Percentiles rank a stretch among this genome's conserved stretches.
Evolutionary conservation across 2,329 filamentous ascomycete species (phyloP).

Genomic region (Polychaeton citri): DNA sequence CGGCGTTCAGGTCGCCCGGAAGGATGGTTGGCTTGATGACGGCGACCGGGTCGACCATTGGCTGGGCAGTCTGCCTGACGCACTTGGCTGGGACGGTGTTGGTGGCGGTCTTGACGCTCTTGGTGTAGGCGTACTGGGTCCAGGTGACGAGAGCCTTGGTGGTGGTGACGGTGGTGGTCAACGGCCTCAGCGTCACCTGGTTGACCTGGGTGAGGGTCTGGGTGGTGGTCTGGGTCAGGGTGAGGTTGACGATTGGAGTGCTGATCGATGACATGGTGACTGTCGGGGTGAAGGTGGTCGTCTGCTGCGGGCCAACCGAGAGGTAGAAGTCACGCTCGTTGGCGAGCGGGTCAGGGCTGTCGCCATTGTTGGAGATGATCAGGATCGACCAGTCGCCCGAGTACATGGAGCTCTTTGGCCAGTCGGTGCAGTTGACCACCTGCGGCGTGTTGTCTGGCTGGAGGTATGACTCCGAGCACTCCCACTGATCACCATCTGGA

Average conservation of each 20-base stretch:
- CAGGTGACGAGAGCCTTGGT: slow-evolving; percentile 14
- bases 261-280: slow-evolving; percentile 8
- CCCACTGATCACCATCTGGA: slow-evolving; percentile 25
- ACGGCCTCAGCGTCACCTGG: slow-evolving; percentile 9
- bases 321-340: slow-evolving; percentile 30
- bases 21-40: slow-evolving; percentile 16
- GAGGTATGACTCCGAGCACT: slow-evolving; percentile 28
- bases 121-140: slow-evolving; percentile 9
- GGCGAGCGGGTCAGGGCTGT: slow-evolving; percentile 26
- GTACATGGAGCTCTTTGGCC: slow-evolving; percentile 27
- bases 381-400: slow-evolving; percentile 32
- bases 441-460: slow-evolving; percentile 25
- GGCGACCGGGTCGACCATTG: slow-evolving; percentile 13
- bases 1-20: slow-evolving; percentile 4
- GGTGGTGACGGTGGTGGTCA: slow-evolving; percentile 8
- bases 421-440: slow-evolving; percentile 25
- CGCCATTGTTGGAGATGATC: slow-evolving; percentile 30
- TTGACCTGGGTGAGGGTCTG: slow-evolving; percentile 6
- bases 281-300: slow-evolving; percentile 15
- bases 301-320: slow-evolving; percentile 23
- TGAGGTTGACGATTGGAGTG: slow-evolving; percentile 15
- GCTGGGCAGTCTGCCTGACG: slow-evolving; percentile 2
- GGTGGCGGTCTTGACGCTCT: slow-evolving; percentile 8
- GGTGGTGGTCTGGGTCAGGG: slow-evolving; percentile 12
- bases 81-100: slow-evolving; percentile 4